Evolutionary conservation across 208 protist genomes (phyloP), one percentile per base, ranked within the genome.

Genomic region (Acanthamoeba culbertsoni): DNA sequence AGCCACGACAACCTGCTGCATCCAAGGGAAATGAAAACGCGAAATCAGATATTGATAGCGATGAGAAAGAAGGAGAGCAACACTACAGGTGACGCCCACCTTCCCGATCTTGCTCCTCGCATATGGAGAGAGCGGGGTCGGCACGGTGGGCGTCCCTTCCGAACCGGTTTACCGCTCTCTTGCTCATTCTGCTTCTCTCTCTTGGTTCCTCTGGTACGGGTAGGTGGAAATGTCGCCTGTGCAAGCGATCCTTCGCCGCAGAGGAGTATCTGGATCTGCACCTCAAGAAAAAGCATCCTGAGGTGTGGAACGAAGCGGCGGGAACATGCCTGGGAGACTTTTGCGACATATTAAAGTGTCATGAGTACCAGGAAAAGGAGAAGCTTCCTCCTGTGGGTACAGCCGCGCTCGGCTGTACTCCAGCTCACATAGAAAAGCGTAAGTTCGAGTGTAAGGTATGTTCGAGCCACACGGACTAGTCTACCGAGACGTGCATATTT

Each of bases 221-320:
- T 20, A 75, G 63, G 42, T 79, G 68, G 68, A 79, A 79, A 40
- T 79, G 68, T 28, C 12, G 28, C 40, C 37, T 79, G 37, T 79
- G 68, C 68, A 43, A 79, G 42, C 68, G 68, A 5, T 51, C 68
- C 37, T 79, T 79, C 42, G 43, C 68, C 12, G 42, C 40, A 33
- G 68, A 79, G 68, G 40, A 79, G 37, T 79, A 79, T 20, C 68
- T 79, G 12, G 37, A 79, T 23, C 68, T 79, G 40, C 68, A 79
- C 68, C 42, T 79, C 68, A 79, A 79, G 68, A 79, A 48, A 40
- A 79, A 79, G 37, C 68, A 79, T 48, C 68, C 68, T 40, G 68
- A 79, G 23, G 68, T 79, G 68, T 79, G 68, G 68, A 48, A 28
- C 42, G 68, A 68, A 33, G 23, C 42, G 37, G 31, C 16, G 20